Evolutionary conservation across 345 rosid genomes (phyloP), one percentile per base, ranked within the genome.

Genomic region (Hibiscus mutabilis): DNA sequence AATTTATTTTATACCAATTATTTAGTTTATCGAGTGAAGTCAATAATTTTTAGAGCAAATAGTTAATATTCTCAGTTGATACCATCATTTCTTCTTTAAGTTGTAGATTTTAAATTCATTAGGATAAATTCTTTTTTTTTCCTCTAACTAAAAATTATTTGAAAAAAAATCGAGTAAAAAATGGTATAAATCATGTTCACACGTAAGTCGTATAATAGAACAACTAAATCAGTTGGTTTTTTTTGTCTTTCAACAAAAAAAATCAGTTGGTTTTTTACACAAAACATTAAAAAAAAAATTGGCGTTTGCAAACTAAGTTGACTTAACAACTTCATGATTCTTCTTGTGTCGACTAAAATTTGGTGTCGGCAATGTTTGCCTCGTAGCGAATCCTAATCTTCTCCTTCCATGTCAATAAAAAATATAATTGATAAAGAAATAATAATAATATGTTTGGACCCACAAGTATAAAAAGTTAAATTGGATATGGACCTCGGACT

Each of bases 401-500:
- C 65, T 10, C n/a, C 14, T 31, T 3, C 64, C 44, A 16, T 29
- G 35, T 15, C 19, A 5, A 15, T 19, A 53, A 12, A 19, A 53
- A 10, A 19, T 55, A 21, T 21, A 19, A 2, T 19, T 2, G 2
- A 8, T 2, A 55, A 6, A 19, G 8, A 3, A 29, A 60, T 0
- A 60, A 15, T 14, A 29, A 31, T 16, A 18, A 16, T 31, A 37
- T 16, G 2, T 10, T 37, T 37, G n/a, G 67, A 19, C 68, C 68
- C 51, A 37, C 68, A 40, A 63, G 19, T 63, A 27, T 19, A 2
- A 2, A 29, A 27, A 37, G 35, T 25, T 5, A 11, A 53, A 53
- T 6, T 44, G 53, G 68, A 18, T 14, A 21, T 6, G 57, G 75
- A 72, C 73, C 73, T 72, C 81, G 77, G 71, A 67, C 74, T 22